Base-by-base conservation (phyloP, 1,139 yeast genomes). In the Pneumocystis jirovecii region DNA sequence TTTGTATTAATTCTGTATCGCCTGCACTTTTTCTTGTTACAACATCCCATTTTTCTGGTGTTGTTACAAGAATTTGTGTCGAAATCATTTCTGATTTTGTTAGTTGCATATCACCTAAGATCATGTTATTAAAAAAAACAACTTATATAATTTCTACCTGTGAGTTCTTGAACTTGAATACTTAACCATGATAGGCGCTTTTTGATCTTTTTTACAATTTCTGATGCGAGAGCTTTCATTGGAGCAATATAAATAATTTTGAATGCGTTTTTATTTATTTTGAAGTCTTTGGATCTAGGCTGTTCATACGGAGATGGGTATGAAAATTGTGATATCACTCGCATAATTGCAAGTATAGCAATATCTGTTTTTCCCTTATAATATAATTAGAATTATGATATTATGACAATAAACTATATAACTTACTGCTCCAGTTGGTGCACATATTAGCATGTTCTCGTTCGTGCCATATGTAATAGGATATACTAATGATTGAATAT, bases 11-110 rank as follows among this genome's bases (percentile, higher is more conserved):
- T 69, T 91, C 96, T 64, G 85, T 85, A 73, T 90, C 97, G 66
- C 97, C 93, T 64, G 79, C 81, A 37, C 68, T 66, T 72, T 93
- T 93, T 74, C 98, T 82, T 0, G 98, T 93, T 1, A 93, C 97
- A 12, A 93, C 97, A 78, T 93, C 99, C 99, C 99, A 93, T 76
- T 93, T 93, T 74, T 93, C 98, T 0, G 98, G 98, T 0, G 98
- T 93, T 0, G 97, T 93, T 7, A 93, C 97, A 70, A 93, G 88
- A 60, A 93, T 81, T 74, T 93, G 98, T 0, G 97, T 93, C 1
- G 83, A 82, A 72, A 85, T 76, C 56, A 93, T 89, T 74, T 93
- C 97, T 17, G 85, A 82, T 70, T 85, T 83, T 0, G 96, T 87
- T 64, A 95, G 77, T 72, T 93, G 97, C 95, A 95, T 93, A 76